phyloP scores from a whole-genome alignment of 2,329 filamentous ascomycete genomes.

The Alternaria alternata region DNA sequence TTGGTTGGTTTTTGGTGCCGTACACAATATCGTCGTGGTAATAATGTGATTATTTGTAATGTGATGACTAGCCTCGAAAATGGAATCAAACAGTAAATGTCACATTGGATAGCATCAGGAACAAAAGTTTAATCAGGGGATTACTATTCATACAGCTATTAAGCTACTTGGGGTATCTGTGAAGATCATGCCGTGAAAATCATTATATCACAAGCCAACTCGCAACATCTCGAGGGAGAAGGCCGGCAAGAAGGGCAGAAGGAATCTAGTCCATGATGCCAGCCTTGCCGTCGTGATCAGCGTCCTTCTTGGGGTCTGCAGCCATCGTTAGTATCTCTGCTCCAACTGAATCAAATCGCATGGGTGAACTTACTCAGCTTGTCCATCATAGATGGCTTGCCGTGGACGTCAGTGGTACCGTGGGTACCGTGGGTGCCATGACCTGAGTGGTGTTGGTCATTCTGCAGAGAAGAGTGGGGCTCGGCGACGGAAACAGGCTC shows the following conservation, averaged over 20 bases:
- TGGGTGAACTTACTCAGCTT: slow-evolving; percentile 50
- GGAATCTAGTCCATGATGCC: slow-evolving; percentile 59
- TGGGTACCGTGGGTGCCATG: slow-evolving; percentile 2
- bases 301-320: slow-evolving; percentile 59
- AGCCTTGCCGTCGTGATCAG: slow-evolving; percentile 63
- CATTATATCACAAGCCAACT: slow-evolving; percentile 1
- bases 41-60: too few species aligned
- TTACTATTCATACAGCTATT: slow-evolving; percentile 15
- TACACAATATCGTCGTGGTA: too few species aligned
- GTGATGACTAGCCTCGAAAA: accelerated
- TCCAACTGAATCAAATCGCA: not conserved
- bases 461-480: slow-evolving; percentile 11
- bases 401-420: slow-evolving; percentile 6
- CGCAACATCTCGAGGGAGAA: not conserved
- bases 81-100: not conserved
- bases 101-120: not conserved
- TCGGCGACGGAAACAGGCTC: slow-evolving; percentile 15
- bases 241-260: not conserved
- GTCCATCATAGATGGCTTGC: slow-evolving; percentile 59
- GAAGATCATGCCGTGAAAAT: slow-evolving; percentile 7
- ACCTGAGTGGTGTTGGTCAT: slow-evolving; percentile 1
- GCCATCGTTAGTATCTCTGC: not conserved
- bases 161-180: slow-evolving; percentile 15
- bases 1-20: too few species aligned
- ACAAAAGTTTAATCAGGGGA: not conserved